Evolutionary conservation across 805 yeast species (phyloP).

Genomic region (Zygoascus ofunaensis): DNA sequence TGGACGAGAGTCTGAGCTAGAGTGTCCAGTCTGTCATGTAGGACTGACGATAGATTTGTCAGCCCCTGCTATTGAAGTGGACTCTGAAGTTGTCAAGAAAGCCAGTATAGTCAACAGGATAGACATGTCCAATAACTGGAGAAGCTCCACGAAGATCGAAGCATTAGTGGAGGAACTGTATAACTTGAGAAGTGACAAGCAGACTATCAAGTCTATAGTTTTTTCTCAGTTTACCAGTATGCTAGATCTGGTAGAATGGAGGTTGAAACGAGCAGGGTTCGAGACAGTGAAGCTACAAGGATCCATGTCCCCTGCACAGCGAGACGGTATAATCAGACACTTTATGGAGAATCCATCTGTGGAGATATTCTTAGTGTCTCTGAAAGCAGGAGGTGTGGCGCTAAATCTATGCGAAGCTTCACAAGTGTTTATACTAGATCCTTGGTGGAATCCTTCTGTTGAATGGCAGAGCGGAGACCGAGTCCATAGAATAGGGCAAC

Average conservation of each 20-base stretch:
- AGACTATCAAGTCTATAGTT: slow-evolving; percentile 90
- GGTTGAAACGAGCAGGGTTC: slow-evolving; percentile 89
- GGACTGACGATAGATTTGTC: slow-evolving; percentile 82
- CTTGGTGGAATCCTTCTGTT: slow-evolving; percentile 99
- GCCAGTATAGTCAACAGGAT: slow-evolving; percentile 77
- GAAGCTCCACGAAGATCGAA: slow-evolving; percentile 92
- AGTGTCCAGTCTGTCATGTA: slow-evolving; percentile 96
- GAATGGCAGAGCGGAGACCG: slow-evolving; percentile 99
- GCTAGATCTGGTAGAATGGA: slow-evolving; percentile 94
- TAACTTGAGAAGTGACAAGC: slow-evolving; percentile 72
- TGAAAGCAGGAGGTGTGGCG: slow-evolving; percentile 99
- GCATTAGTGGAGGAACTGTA: slow-evolving; percentile 91
- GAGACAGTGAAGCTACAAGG: slow-evolving; percentile 92
- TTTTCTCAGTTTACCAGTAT: slow-evolving; percentile 95
- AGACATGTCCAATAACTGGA: slow-evolving; percentile 77
- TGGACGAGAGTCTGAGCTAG: slow-evolving; percentile 49
- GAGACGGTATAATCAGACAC: slow-evolving; percentile 82
- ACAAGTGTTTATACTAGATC: slow-evolving; percentile 90
- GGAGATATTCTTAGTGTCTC: slow-evolving; percentile 87
- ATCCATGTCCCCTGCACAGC: slow-evolving; percentile 90
- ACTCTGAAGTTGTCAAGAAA: slow-evolving; percentile 44
- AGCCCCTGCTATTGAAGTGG: slow-evolving; percentile 68
- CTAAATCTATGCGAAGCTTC: slow-evolving; percentile 93
- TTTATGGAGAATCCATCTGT: slow-evolving; percentile 90
- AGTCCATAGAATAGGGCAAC: slow-evolving; percentile 96